Percentiles rank a stretch among this genome's conserved stretches.
Evolutionary conservation across 1,139 yeast species (phyloP).

Genomic region (Pichia sp.): DNA sequence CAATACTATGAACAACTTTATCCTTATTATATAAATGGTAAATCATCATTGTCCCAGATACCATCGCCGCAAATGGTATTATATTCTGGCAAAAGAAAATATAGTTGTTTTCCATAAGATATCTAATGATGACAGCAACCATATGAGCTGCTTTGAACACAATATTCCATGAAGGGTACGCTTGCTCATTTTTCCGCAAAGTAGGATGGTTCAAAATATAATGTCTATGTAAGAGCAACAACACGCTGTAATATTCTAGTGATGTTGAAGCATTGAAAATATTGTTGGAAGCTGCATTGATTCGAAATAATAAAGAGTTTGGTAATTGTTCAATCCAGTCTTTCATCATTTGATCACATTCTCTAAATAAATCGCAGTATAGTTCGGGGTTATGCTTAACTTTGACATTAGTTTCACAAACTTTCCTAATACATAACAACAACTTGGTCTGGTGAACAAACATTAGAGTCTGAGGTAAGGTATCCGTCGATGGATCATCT

Average conservation of each 20-base stretch:
- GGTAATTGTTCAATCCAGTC: constrained; percentile 74
- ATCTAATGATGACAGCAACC: constrained; percentile 61
- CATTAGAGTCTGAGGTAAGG: constrained; percentile 23
- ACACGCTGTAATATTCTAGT: constrained; percentile 65
- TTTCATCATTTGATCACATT: constrained; percentile 72
- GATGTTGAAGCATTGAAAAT: constrained; percentile 57
- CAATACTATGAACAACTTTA: constrained; percentile 15
- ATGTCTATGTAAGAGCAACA: constrained; percentile 65
- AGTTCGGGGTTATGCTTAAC: constrained; percentile 14
- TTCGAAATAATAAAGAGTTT: constrained; percentile 48
- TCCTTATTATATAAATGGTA: constrained; percentile 39
- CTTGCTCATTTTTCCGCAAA: constrained; percentile 43
- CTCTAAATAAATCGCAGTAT: constrained; percentile 24
- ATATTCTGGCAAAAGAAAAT: constrained; percentile 53
- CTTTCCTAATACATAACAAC: constrained; percentile 65
- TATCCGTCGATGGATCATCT: constrained; percentile 26
- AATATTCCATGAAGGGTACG: constrained; percentile 73
- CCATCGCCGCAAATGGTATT: constrained; percentile 42
- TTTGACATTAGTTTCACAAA: constrained; percentile 19
- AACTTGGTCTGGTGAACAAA: constrained; percentile 61
- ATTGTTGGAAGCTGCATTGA: constrained; percentile 41
- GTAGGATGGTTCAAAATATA: constrained; percentile 59
- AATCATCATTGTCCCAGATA: constrained; percentile 65
- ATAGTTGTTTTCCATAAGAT: constrained; percentile 61
- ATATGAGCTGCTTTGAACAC: constrained; percentile 80